These are phyloP conservation scores for Litchi chinensis DNA, from an alignment of 345 rosid species.

Conservation along the genomic window DNA sequence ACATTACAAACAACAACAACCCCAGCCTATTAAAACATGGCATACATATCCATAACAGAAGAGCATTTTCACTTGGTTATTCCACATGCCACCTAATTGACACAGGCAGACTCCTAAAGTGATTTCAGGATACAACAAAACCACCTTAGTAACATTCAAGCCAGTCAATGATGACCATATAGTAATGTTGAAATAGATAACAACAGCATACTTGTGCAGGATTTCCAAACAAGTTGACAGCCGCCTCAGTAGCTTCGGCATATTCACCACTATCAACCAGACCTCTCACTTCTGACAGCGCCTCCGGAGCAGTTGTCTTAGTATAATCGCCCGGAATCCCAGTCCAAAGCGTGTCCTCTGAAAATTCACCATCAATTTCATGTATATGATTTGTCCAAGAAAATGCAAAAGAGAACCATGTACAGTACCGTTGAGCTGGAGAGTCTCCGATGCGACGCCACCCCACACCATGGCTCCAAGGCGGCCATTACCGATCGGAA, in stretches of 20 bases:
- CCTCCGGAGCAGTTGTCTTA: constrained; percentile 61
- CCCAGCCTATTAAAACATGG: too few species aligned
- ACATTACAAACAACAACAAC: background rate
- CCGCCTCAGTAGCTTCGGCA: constrained; percentile 70
- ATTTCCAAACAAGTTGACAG: constrained; percentile 58
- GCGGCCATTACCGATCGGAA: constrained; percentile 90
- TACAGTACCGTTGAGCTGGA: constrained; percentile 71
- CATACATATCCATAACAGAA: too few species aligned
- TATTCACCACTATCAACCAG: constrained; percentile 66
- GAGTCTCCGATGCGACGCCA: constrained; percentile 65
- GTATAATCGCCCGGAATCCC: constrained; percentile 76
- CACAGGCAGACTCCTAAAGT: too few species aligned
- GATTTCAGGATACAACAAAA: too few species aligned
- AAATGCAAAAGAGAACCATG: background rate
- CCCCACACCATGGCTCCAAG: constrained; percentile 97
- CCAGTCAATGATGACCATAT: background rate
- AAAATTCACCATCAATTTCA: background rate
- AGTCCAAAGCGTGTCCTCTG: constrained; percentile 92
- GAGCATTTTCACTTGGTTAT: too few species aligned
- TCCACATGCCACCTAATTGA: too few species aligned
- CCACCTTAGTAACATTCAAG: background rate
- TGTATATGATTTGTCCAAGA: background rate
- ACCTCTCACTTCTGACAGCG: constrained; percentile 62
- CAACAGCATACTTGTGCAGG: constrained; percentile 63
- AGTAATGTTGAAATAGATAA: constrained; percentile 1